These are phyloP conservation scores for Pilaira anomala DNA, from an alignment of 192 early-diverging fungal genomes.

Conservation along the genomic window DNA sequence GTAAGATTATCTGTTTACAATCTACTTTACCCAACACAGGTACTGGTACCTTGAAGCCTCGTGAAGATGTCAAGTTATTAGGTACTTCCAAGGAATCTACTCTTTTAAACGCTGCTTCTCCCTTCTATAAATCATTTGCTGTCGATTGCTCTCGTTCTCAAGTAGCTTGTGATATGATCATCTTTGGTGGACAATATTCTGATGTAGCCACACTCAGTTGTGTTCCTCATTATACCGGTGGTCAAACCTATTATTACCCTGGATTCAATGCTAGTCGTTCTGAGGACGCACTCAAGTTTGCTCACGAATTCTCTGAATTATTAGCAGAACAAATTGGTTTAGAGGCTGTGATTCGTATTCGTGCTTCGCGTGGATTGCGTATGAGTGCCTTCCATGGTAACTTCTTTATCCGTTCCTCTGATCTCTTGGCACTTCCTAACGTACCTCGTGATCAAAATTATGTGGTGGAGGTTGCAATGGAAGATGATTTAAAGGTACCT, in stretches of 20 bases:
- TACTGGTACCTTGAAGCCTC: constrained; percentile 75
- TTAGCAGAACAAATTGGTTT: constrained; percentile 76
- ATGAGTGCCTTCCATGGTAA: constrained; percentile 94
- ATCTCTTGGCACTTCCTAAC: constrained; percentile 87
- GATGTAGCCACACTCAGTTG: constrained; percentile 89
- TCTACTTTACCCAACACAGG: constrained; percentile 78
- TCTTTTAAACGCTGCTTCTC: constrained; percentile 76
- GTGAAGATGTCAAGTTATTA: constrained; percentile 83
- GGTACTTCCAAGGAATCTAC: constrained; percentile 89
- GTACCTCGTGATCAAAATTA: constrained; percentile 92
- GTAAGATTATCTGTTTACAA: constrained; percentile 86
- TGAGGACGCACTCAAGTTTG: constrained; percentile 83
- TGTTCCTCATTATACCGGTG: constrained; percentile 83
- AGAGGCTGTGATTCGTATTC: constrained; percentile 91
- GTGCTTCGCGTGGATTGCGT: constrained; percentile 84
- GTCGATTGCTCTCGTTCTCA: constrained; percentile 89
- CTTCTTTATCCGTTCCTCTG: constrained; percentile 95
- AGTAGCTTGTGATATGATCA: constrained; percentile 84
- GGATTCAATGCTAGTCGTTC: constrained; percentile 77
- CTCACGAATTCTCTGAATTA: constrained; percentile 77
- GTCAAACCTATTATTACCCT: constrained; percentile 86
- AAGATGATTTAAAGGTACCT: constrained; percentile 70
- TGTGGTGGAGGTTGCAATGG: constrained; percentile 75
- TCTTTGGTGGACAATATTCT: constrained; percentile 80
- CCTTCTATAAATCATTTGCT: constrained; percentile 90